phyloP scores from a whole-genome alignment of 73 alveolate species.

The Strombidium stylifer region DNA sequence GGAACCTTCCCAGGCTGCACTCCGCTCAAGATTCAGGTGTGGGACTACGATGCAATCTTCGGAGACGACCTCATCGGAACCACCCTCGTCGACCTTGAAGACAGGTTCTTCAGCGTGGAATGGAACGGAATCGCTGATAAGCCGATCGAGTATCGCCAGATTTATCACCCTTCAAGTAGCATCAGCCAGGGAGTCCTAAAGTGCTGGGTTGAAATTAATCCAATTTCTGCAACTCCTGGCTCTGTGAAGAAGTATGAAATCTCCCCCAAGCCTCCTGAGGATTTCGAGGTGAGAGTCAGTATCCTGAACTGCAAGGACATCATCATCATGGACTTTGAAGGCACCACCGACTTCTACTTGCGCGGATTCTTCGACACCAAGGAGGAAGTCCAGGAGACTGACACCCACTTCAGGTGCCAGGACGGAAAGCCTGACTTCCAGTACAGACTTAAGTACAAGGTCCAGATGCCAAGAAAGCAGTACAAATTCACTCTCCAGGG shows the following conservation, averaged over 20 bases:
- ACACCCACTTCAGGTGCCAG: conserved; percentile 81
- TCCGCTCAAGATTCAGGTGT: conserved; percentile 51
- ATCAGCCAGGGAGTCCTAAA: conserved; percentile 55
- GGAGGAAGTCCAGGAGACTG: conserved; percentile 68
- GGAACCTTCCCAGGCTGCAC: conserved; percentile 70
- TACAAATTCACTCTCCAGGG: conserved; percentile 66
- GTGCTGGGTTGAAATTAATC: conserved; percentile 70
- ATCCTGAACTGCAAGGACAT: conserved; percentile 89
- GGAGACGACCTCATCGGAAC: conserved; percentile 79
- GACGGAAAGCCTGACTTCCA: conserved; percentile 76
- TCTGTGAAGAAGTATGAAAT: conserved; percentile 77
- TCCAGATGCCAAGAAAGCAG: conserved; percentile 51
- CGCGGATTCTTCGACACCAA: conserved; percentile 54
- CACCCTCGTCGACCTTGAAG: conserved; percentile 75
- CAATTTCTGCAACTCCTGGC: conserved; percentile 57
- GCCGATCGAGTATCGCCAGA: conserved; percentile 75
- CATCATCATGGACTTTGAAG: conserved; percentile 62
- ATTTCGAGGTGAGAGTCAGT: conserved; percentile 81
- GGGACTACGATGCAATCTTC: conserved; percentile 68
- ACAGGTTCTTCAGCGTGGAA: conserved; percentile 66
- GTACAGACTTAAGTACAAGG: conserved; percentile 77
- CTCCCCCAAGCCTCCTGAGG: conserved; percentile 78
- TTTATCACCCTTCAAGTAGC: conserved; percentile 57
- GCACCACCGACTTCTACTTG: conserved; percentile 66
- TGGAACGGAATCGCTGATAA: conserved; percentile 67